Evolutionary conservation across 2,329 filamentous ascomycete species (phyloP).

Genomic region (Colletotrichum tabaci): DNA sequence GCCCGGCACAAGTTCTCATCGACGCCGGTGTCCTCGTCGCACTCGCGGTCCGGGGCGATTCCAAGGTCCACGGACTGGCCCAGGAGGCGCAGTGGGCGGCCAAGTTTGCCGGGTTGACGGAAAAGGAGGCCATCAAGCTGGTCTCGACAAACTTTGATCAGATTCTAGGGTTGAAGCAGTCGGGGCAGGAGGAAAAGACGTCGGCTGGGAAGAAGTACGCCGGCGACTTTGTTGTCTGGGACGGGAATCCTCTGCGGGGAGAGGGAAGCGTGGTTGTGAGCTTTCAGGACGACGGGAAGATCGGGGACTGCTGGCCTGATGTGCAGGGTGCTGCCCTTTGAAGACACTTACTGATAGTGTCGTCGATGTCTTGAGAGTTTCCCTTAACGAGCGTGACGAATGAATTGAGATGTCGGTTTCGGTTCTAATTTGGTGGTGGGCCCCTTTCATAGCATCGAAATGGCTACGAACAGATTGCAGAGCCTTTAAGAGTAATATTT

Average conservation of each 20-base stretch:
- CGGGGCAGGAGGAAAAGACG: neutral
- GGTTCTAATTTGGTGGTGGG: no score
- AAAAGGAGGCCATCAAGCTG: conserved; percentile 52
- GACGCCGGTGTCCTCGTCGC: conserved; percentile 17
- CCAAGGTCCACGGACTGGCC: conserved; percentile 55
- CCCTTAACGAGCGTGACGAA: neutral
- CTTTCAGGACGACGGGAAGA: conserved; percentile 28
- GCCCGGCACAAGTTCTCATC: conserved; percentile 47
- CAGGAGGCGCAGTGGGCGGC: conserved; percentile 57
- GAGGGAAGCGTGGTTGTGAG: conserved; percentile 54
- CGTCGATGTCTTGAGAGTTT: no score
- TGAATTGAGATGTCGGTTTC: no score
- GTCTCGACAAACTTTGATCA: conserved; percentile 58
- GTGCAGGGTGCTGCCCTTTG: conserved; percentile 6
- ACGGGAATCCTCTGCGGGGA: conserved; percentile 57
- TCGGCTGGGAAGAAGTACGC: conserved; percentile 29
- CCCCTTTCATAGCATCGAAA: no score
- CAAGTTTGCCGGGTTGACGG: conserved; percentile 55
- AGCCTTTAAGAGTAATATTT: no score
- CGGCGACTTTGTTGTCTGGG: conserved; percentile 58
- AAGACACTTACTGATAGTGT: neutral
- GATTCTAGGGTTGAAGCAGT: conserved; percentile 52
- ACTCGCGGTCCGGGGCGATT: conserved; percentile 48
- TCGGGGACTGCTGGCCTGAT: conserved; percentile 32
- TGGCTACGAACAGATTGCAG: no score